phyloP scores from a whole-genome alignment of 2,329 filamentous ascomycete genomes.

The Beauveria sp. region DNA sequence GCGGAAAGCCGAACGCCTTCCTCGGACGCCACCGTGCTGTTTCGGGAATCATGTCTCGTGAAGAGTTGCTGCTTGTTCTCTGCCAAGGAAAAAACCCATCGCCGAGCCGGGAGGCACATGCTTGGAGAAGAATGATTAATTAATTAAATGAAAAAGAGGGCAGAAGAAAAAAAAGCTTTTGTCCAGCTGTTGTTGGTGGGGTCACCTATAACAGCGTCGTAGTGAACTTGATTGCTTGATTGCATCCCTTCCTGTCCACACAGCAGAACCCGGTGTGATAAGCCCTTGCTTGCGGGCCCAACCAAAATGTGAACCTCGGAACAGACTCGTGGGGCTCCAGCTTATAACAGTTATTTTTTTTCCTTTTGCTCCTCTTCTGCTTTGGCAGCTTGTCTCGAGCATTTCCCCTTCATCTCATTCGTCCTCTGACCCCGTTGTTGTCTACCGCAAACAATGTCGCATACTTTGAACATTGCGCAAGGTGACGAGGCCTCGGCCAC shows the following conservation, averaged over 20 bases:
- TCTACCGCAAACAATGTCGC: background rate
- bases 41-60: conserved; percentile 5
- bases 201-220: background rate
- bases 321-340: background rate
- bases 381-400: background rate
- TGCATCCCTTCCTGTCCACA: background rate
- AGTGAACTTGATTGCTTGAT: background rate
- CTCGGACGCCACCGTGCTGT: background rate
- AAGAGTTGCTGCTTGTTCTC: background rate
- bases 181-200: too few relatives aligned
- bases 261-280: background rate
- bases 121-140: background rate
- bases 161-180: too few relatives aligned
- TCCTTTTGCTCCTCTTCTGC: too few relatives aligned
- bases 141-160: background rate
- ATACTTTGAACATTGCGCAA: background rate
- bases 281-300: background rate
- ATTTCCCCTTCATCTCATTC: background rate
- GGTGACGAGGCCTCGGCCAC: background rate
- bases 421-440: background rate
- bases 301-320: too few relatives aligned
- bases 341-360: background rate
- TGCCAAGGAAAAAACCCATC: background rate
- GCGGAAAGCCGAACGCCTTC: conserved; percentile 5
- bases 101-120: background rate